Percentiles rank a stretch among this genome's conserved stretches.
Conservation (phyloP, 345 rosid species). For the Ceriops tagal region DNA sequence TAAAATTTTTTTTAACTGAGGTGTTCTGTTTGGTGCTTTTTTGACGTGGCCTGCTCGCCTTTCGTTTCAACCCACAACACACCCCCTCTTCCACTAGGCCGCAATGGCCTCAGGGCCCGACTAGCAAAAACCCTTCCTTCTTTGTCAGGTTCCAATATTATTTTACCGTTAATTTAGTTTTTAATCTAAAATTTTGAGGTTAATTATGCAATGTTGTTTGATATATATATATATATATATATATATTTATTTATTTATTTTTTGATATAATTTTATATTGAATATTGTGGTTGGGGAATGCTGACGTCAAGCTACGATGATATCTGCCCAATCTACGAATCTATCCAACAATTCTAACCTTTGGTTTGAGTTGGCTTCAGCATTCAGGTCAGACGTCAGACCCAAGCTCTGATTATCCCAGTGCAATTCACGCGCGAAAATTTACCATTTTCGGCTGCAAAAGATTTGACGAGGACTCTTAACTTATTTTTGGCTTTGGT, state of each 20-base stretch:
- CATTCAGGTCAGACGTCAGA: conserved; percentile 35
- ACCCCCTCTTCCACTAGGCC: neutral
- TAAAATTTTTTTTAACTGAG: too few relatives aligned
- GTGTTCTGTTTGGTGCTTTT: too few relatives aligned
- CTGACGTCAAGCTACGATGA: conserved; percentile 48
- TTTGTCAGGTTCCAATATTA: neutral
- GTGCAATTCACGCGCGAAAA: conserved; percentile 13
- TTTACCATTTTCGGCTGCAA: neutral
- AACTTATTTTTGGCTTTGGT: too few relatives aligned
- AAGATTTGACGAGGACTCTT: too few relatives aligned
- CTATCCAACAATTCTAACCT: conserved; percentile 41
- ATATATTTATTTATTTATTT: too few relatives aligned
- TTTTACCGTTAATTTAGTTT: neutral
- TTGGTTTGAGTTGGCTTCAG: conserved; percentile 45
- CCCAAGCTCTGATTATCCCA: conserved; percentile 10
- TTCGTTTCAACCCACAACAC: neutral
- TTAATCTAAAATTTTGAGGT: too few relatives aligned
- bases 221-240: too few relatives aligned
- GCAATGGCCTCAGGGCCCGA: too few relatives aligned
- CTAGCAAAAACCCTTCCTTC: neutral
- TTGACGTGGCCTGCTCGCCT: neutral
- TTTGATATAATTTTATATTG: neutral
- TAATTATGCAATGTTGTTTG: too few relatives aligned
- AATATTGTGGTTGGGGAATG: neutral
- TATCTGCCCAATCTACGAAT: conserved; percentile 38